Evolutionary conservation across 176 grass and related monocot genomes (phyloP), one percentile per base, ranked within the genome.

Genomic region (Juncus inflexus): DNA sequence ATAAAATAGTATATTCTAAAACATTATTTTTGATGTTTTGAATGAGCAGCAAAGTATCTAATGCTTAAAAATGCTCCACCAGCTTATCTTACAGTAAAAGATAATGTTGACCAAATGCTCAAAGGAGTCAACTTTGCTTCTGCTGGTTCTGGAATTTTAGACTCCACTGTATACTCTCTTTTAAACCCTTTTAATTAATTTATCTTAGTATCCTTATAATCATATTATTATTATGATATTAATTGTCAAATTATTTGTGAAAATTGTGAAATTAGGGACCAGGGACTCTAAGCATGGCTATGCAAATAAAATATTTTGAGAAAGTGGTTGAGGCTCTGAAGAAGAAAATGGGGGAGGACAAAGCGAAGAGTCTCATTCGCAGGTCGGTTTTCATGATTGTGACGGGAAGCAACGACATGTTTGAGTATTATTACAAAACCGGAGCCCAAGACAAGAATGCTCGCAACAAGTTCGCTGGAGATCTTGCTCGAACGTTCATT

Each of bases 111-210:
- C 2, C 10, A 77, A 65, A 61, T 76, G 67, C 14, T n/a, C 8
- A 60, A n/a, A 74, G 80, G 74, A 35, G 75, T 74, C 40, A 83
- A 50, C 55, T 83, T 74, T 7, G 80, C 80, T 11, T 83, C 74
- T 35, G 74, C 8, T 2, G 75, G 80, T 4, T 74, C 68, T 15
- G 75, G 80, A 38, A 40, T 83, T 56, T 67, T 83, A 9, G 14
- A 74, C 12, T 66, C 43, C 15, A 83, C 75, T 37, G 80, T 77
- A 43, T 65, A 52, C 7, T 4, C 16, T 15, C 52, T 40, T 64
- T 65, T 3, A 7, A 15, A 52, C 50, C 19, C 37, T 70, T 37
- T 52, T 67, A 52, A 37, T 50, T 50, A 64, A 6, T 28, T 28
- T 28, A 28, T 28, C 19, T 28, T 28, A 28, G 19, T 28, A 28